These are phyloP conservation scores for Aureobasidium sp. DNA, from an alignment of 2,329 filamentous ascomycete species.

Conservation along the genomic window DNA sequence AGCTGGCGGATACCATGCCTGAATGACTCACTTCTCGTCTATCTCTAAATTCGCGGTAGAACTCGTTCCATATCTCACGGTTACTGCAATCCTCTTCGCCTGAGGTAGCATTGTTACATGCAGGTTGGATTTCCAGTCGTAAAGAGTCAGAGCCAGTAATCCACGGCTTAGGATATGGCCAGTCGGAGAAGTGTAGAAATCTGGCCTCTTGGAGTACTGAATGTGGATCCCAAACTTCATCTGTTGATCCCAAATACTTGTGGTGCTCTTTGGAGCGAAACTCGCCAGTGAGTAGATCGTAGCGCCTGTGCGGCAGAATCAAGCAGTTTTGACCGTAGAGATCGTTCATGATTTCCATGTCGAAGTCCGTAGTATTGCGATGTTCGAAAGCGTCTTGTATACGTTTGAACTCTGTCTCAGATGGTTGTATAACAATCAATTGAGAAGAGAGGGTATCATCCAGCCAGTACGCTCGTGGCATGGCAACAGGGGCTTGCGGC, in stretches of 20 bases:
- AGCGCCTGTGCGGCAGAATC: constrained; percentile 59
- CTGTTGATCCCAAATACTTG: constrained; percentile 44
- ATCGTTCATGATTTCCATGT: constrained; percentile 61
- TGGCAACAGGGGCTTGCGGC: constrained; percentile 53
- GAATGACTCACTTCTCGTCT: neutral
- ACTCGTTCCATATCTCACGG: neutral
- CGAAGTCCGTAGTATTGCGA: constrained; percentile 32
- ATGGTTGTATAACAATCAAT: constrained; percentile 20
- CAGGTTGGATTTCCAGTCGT: neutral
- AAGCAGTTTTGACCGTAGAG: constrained; percentile 53
- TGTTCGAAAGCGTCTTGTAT: constrained; percentile 12
- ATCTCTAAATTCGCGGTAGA: neutral
- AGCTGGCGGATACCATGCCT: neutral
- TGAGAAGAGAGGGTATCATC: constrained; percentile 27
- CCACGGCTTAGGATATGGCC: neutral
- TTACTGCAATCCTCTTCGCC: neutral
- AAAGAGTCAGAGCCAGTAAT: too few relatives aligned
- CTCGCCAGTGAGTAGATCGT: constrained; percentile 56
- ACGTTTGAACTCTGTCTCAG: neutral
- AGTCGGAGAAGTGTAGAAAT: neutral
- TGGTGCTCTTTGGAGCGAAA: constrained; percentile 50
- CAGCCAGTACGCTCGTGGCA: constrained; percentile 67
- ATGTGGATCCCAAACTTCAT: neutral
- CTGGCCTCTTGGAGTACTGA: neutral
- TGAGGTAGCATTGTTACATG: neutral